phyloP scores from a whole-genome alignment of 2,329 filamentous ascomycete genomes.

The Penicillium sp. region DNA sequence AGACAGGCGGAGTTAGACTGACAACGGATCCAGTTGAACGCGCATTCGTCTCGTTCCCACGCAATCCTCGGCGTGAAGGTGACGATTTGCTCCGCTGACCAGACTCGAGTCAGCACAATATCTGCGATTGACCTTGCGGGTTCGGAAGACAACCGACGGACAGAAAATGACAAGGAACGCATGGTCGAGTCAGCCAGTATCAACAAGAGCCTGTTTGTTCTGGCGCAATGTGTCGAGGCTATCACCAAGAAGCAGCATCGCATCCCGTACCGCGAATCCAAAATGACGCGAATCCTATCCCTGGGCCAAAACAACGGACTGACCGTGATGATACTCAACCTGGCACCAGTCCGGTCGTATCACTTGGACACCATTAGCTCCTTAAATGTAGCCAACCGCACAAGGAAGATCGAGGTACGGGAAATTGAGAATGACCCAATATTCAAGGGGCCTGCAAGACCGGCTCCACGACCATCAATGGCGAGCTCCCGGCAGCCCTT shows the following conservation, averaged over 20 bases:
- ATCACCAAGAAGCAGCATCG: conserved; percentile 74
- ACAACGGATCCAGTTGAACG: conserved; percentile 63
- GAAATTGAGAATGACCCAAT: conserved; percentile 96
- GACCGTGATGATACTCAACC: conserved; percentile 94
- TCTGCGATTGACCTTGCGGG: conserved; percentile 94
- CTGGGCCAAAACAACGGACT: conserved; percentile 93
- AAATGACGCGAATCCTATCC: conserved; percentile 94
- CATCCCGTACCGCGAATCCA: conserved; percentile 91
- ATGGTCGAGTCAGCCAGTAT: conserved; percentile 95
- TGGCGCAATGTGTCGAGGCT: conserved; percentile 93
- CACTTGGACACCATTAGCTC: conserved; percentile 93
- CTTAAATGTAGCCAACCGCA: conserved; percentile 89
- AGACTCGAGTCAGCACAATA: conserved; percentile 74
- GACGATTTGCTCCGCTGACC: conserved; percentile 69
- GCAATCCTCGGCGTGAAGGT: conserved; percentile 90
- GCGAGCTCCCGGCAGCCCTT: conserved; percentile 69
- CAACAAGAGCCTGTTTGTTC: conserved; percentile 94
- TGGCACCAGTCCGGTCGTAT: conserved; percentile 87
- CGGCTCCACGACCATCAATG: conserved; percentile 42
- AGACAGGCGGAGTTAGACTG: conserved; percentile 15
- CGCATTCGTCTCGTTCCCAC: conserved; percentile 85
- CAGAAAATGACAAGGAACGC: conserved; percentile 89
- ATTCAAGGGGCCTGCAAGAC: conserved; percentile 71
- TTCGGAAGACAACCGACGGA: conserved; percentile 91
- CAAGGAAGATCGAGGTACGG: conserved; percentile 92